Percentiles rank a stretch among this genome's conserved stretches.
phyloP scores from a whole-genome alignment of 768 basidiomycete species.

The Mycena galericulata region DNA sequence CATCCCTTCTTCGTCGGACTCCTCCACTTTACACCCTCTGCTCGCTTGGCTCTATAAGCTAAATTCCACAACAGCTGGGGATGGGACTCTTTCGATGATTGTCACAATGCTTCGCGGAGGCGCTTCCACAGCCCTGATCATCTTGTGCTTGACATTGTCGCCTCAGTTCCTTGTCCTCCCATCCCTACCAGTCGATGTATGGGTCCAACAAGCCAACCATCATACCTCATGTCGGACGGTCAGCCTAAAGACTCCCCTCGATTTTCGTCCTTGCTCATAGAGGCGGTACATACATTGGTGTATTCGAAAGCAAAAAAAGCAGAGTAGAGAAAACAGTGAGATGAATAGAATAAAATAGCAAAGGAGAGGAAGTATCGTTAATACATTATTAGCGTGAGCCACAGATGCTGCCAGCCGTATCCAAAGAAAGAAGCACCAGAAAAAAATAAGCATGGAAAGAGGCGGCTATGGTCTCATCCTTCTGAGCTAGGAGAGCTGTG shows the following conservation, averaged over 20 bases:
- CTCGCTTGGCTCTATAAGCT: no score
- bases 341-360: constrained; percentile 22
- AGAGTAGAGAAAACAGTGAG: constrained; percentile 27
- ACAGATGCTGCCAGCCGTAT: background rate
- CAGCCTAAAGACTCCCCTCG: no score
- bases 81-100: no score
- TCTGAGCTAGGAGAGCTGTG: constrained; percentile 26
- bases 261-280: no score
- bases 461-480: constrained; percentile 7
- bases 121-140: no score
- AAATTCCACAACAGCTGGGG: no score
- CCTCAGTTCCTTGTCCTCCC: no score
- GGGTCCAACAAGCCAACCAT: constrained; percentile 8
- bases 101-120: no score
- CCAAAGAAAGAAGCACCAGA: background rate
- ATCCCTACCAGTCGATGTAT: constrained; percentile 17
- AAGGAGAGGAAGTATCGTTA: no score
- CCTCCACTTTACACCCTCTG: no score
- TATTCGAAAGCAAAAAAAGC: constrained; percentile 33
- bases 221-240: background rate
- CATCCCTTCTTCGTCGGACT: no score
- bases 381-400: constrained; percentile 11
- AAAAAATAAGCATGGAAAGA: background rate
- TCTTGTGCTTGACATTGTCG: background rate
- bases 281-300: constrained; percentile 6